Evolutionary conservation across 768 basidiomycete species (phyloP), one percentile per base, ranked within the genome.

Genomic region (Chalciporus sphaerocephalus): DNA sequence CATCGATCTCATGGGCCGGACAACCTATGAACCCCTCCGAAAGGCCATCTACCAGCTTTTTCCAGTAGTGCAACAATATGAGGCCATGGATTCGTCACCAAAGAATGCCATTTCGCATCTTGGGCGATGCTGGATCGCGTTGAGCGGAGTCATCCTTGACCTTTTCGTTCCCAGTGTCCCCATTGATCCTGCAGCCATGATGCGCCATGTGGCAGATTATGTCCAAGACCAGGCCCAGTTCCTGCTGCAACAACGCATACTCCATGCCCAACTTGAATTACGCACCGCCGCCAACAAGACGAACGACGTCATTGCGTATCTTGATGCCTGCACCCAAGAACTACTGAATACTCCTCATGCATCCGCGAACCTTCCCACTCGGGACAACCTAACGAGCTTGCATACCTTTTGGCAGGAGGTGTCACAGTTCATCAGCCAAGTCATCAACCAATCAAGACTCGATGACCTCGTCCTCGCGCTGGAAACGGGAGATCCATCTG

Each of bases 81-180:
- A 42, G 39, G 40, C 47, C 39, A 33, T 44, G 17, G 35, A 33
- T 46, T 44, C 56, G 35, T 40, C 50, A 50, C 37, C 38, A 32
- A 41, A 54, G 54, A 47, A 53, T 39, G 30, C 65, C 47, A 67
- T 71, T 8, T 53, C 59, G 20, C 68, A 59, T 45, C 41, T 78
- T 7, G 80, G 76, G 10, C 60, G 59, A 16, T 62, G 69, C 35
- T 94, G 85, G 81, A 69, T 90, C 24, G 75, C 74, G 1, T 58
- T 88, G 39, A 74, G 78, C 36, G 73, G 72, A 15, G 53, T 83
- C 43, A 64, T 93, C 20, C 60, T 92, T 18, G 72, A 83, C 4
- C 74, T 94, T 16, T 85, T 85, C 58, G 73, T 98, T 30, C 92
- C 96, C 0, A 78, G 91, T 61, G 69, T 79, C 2, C 92, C 94